phyloP scores from a whole-genome alignment of 2,329 filamentous ascomycete species.

The Epichloe uncinata region DNA sequence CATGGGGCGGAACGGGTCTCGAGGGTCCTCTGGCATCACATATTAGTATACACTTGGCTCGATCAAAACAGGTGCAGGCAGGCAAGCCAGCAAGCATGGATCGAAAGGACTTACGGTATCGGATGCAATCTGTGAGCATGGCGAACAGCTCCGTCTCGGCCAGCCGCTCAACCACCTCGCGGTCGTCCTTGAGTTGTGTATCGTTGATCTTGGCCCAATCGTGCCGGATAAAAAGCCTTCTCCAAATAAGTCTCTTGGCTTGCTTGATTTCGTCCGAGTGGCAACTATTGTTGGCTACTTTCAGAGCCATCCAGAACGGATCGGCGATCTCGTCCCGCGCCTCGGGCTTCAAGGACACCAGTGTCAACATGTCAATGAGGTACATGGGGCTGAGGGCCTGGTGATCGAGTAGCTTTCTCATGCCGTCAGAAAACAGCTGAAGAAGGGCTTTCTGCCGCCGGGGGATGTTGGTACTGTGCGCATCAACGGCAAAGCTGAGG shows the following conservation, averaged over 20 bases:
- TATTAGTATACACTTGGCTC: slow-evolving; percentile 16
- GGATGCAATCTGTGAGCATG: slow-evolving; percentile 51
- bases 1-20: slow-evolving; percentile 30
- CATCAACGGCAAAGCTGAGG: slow-evolving; percentile 59
- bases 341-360: slow-evolving; percentile 43
- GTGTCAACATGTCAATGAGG: slow-evolving; percentile 65
- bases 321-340: slow-evolving; percentile 39
- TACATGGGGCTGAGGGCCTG: slow-evolving; percentile 53
- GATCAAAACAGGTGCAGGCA: no score
- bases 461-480: slow-evolving; percentile 42
- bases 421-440: slow-evolving; percentile 55
- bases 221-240: slow-evolving; percentile 70
- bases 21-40: slow-evolving; percentile 24
- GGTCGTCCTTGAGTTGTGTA: slow-evolving; percentile 60
- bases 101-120: slow-evolving; percentile 43
- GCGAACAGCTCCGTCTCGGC: slow-evolving; percentile 53
- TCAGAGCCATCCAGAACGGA: slow-evolving; percentile 65
- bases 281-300: slow-evolving; percentile 41
- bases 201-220: slow-evolving; percentile 74
- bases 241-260: slow-evolving; percentile 60
- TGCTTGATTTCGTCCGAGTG: slow-evolving; percentile 44
- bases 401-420: slow-evolving; percentile 58
- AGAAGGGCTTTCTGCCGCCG: slow-evolving; percentile 52
- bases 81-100: background rate
- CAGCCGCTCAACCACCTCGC: slow-evolving; percentile 49